Base-by-base conservation (phyloP, 1,284 basidiomycete species). In the Papiliotrema fonsecae region DNA sequence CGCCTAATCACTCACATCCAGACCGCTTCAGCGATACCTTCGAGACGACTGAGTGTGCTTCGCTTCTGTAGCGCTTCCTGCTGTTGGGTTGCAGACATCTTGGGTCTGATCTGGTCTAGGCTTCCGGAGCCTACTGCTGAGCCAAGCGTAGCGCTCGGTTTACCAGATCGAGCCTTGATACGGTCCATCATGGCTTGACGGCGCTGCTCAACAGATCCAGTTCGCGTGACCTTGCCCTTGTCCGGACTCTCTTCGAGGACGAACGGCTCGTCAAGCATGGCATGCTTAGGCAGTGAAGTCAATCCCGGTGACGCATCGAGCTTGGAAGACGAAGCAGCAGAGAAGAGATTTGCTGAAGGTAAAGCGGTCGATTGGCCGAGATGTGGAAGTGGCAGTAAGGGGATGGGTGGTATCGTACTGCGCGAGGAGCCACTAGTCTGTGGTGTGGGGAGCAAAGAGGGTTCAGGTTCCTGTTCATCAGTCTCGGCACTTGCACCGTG, bases 21-120 rank as follows among this genome's bases (percentile, higher is more conserved):
- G 4, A 76, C 71, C 19, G 58, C 67, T 52, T 76, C 74, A 0
- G 75, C 75, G 24, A 76, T 62, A 28, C 62, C 52, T 44, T 70
- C 69, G 19, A 76, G 61, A 7, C 75, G 60, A 52, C 67, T 70
- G 4, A 76, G 60, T 3, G 71, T 71, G 25, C 61, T 64, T 28
- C 74, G 55, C 26, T 72, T 57, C 46, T 72, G 70, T 16, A 76
- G 57, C 55, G 67, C 73, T 35, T 73, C 67, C 36, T 64, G 58
- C 41, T 58, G 56, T 22, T 64, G 61, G 1, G 57, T 43, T 19
- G 54, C 47, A 9, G 68, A 63, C 37, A 63, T 48, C 27, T 44
- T 50, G 6, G 47, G 47, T 31, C 37, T 40, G 10, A 45, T 45
- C 27, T 31, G 30, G 21, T 45, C 40, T 31, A 39, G 28, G 24